Percentiles rank a stretch among this genome's conserved stretches.
phyloP scores from a whole-genome alignment of 306 rosid genomes.

The Fagus crenata region DNA sequence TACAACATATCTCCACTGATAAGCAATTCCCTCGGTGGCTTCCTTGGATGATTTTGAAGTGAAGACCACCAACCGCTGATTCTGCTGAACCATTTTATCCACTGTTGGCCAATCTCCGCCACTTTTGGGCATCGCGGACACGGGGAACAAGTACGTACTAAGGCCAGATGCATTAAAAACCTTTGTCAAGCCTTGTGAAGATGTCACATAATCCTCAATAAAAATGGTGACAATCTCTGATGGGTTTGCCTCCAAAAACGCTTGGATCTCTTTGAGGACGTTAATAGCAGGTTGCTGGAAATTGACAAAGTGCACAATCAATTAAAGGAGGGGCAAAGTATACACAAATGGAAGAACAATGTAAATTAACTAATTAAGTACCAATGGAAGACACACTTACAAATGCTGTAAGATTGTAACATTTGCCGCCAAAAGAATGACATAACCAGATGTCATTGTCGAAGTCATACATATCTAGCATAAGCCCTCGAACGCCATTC shows the following conservation, averaged over 20 bases:
- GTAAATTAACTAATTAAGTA: background rate
- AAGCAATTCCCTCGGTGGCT: constrained; percentile 83
- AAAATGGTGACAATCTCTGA: constrained; percentile 83
- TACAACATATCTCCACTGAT: constrained; percentile 72
- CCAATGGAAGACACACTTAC: constrained; percentile 54
- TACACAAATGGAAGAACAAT: too few relatives aligned
- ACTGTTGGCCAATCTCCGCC: constrained; percentile 86
- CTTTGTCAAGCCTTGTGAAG: constrained; percentile 69
- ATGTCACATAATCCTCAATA: constrained; percentile 82
- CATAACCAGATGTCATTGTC: constrained; percentile 74
- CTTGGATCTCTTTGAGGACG: constrained; percentile 57
- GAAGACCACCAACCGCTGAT: constrained; percentile 79
- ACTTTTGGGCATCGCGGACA: constrained; percentile 66
- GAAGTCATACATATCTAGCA: constrained; percentile 94
- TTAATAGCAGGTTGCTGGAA: constrained; percentile 73
- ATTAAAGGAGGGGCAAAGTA: background rate
- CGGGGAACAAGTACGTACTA: constrained; percentile 54
- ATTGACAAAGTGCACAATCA: constrained; percentile 6
- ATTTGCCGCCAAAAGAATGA: constrained; percentile 65
- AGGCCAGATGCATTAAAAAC: constrained; percentile 69
- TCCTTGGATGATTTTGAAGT: constrained; percentile 72
- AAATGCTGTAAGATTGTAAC: constrained; percentile 72
- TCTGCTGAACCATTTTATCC: constrained; percentile 76
- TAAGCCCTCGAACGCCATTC: constrained; percentile 90
- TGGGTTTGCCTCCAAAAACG: constrained; percentile 66